phyloP scores from a whole-genome alignment of 768 basidiomycete species.

The Rossbeevera mucosa region DNA sequence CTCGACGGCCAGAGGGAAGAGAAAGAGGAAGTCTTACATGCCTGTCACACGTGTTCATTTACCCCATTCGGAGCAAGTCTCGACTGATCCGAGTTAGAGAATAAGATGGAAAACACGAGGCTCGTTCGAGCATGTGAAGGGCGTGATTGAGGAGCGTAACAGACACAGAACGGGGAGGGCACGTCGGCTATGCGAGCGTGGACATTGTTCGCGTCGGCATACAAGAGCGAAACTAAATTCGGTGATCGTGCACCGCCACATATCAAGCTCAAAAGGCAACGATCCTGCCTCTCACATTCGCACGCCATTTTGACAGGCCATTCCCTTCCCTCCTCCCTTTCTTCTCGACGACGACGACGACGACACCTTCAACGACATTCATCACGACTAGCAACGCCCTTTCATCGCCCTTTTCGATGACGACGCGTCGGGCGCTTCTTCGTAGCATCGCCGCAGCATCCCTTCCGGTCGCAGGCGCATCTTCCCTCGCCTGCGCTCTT shows the following conservation, averaged over 20 bases:
- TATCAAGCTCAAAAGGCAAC: conserved; percentile 29
- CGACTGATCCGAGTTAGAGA: conserved; percentile 17
- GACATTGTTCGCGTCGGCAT: conserved; percentile 8
- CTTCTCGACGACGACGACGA: conserved; percentile 30
- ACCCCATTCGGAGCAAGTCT: conserved; percentile 11
- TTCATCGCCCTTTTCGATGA: conserved; percentile 11
- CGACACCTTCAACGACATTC: conserved; percentile 6
- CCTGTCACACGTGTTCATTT: conserved; percentile 21
- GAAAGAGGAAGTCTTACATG: conserved; percentile 21
- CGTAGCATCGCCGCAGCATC: conserved; percentile 18
- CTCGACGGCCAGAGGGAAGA: conserved; percentile 8
- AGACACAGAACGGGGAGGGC: neutral
- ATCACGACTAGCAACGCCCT: neutral
- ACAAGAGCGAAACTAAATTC: neutral
- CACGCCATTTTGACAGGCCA: conserved; percentile 27
- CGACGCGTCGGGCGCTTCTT: conserved; percentile 25
- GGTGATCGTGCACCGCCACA: conserved; percentile 26
- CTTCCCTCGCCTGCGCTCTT: conserved; percentile 34
- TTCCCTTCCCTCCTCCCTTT: conserved; percentile 21
- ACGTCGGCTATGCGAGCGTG: neutral
- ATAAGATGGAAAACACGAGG: conserved; percentile 20
- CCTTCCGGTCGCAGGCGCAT: conserved; percentile 22
- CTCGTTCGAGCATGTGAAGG: conserved; percentile 10
- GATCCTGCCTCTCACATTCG: conserved; percentile 21
- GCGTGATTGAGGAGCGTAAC: conserved; percentile 17